Base-by-base conservation (phyloP, 805 yeast genomes). In the Pichia cabralensis region DNA sequence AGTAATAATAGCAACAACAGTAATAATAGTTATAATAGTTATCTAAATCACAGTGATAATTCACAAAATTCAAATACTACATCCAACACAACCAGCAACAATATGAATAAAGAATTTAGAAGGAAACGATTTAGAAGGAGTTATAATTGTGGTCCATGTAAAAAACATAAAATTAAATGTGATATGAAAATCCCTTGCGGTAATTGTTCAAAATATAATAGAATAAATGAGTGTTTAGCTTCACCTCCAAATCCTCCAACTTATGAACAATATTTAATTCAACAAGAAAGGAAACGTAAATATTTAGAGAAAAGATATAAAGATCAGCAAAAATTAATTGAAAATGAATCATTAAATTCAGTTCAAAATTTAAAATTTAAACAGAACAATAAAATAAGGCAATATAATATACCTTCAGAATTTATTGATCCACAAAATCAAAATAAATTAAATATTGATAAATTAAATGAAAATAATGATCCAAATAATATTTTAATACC, bases 111-210 rank as follows among this genome's bases (percentile, higher is more conserved):
- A 8, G 14, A 18, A 4, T 27, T 17, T 12, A 35, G 36, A 16
- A 45, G 34, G 14, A 62, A 61, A 41, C 46, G 69, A 36, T 63
- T 61, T 32, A 51, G 76, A 39, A 53, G 76, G 28, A 64, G 71
- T n/a, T 71, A 71, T 45, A 65, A 66, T 35, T 71, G 77, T 48
- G 76, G 75, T 1, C 74, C 73, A 3, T 71, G 77, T 43, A 68
- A 68, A 43, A 49, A 56, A n/a, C 64, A 66, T 37, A 71, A 71
- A 48, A 67, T 69, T 46, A 69, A 68, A 45, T 71, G 77, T 50
- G 74, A 71, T 42, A 60, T 67, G 37, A 46, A 55, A 30, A 52
- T 53, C 7, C 76, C 76, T 1, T 71, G 76, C 46, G 52, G 64
- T 2, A 58, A 68, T 17, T 71, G 76, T 43, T 21, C 31, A 9